Evolutionary conservation across 2,329 filamentous ascomycete species (phyloP).

Genomic region (Aspergillus flavus): DNA sequence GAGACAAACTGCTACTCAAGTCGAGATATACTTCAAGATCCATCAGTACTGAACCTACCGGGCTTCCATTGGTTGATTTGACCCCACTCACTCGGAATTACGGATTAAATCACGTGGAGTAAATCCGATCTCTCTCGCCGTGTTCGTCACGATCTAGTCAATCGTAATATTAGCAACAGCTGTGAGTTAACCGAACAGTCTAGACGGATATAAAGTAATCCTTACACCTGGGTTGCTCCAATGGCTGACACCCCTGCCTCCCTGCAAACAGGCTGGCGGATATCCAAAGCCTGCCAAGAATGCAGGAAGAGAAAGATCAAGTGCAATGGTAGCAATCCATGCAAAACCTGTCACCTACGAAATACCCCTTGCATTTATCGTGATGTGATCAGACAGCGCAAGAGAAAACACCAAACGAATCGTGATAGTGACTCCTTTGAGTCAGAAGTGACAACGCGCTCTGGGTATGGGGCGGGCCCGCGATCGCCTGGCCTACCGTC

Average conservation of each 20-base stretch:
- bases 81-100: neutral
- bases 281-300: constrained; percentile 45
- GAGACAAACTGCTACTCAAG: too few relatives aligned
- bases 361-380: constrained; percentile 39
- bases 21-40: too few relatives aligned
- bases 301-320: constrained; percentile 46
- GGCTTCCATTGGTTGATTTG: neutral
- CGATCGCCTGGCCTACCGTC: constrained; percentile 20
- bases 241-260: neutral
- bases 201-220: neutral
- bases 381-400: constrained; percentile 40
- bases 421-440: neutral
- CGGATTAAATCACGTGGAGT: constrained; percentile 1
- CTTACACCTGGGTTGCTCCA: neutral
- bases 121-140: neutral
- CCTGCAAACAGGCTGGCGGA: constrained; percentile 33
- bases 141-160: neutral
- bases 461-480: constrained; percentile 17
- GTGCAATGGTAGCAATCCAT: constrained; percentile 44
- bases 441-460: constrained; percentile 12
- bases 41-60: too few relatives aligned
- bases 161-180: neutral
- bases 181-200: neutral
- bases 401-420: constrained; percentile 31
- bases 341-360: constrained; percentile 41